phyloP scores from a whole-genome alignment of 345 rosid genomes.

The Gynandropsis gynandra region DNA sequence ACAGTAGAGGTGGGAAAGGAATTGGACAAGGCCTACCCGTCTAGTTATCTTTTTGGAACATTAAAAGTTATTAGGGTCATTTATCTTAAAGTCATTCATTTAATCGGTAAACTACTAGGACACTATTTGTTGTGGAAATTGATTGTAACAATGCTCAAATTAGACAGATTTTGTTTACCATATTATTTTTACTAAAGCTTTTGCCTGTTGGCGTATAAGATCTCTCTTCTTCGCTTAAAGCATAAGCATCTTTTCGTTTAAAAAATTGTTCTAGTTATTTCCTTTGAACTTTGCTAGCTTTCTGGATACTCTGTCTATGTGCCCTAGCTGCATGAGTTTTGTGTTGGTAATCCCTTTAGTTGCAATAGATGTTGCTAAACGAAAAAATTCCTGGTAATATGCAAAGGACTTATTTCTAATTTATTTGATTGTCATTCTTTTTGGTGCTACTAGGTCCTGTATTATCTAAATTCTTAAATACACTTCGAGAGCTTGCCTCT shows the following conservation, averaged over 20 bases:
- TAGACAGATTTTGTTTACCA: conserved; percentile 1
- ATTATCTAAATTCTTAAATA: conserved; percentile 57
- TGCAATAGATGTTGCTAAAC: conserved; percentile 3
- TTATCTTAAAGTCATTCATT: too few species aligned
- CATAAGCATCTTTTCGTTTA: neutral
- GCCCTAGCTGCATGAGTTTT: neutral
- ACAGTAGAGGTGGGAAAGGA: neutral
- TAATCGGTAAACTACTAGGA: too few species aligned
- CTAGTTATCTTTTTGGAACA: too few species aligned
- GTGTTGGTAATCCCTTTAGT: neutral
- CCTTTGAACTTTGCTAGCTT: neutral
- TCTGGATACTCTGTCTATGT: neutral
- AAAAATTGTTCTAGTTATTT: neutral
- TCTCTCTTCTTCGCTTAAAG: conserved; percentile 4
- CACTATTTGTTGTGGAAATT: neutral
- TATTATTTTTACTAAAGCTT: neutral
- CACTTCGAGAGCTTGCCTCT: conserved; percentile 69
- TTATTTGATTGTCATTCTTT: conserved; percentile 6
- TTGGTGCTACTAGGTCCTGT: conserved; percentile 51
- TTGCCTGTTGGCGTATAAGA: neutral
- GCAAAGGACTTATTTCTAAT: conserved; percentile 8
- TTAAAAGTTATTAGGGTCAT: too few species aligned
- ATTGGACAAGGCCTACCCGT: neutral
- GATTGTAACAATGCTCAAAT: neutral
- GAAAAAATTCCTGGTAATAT: neutral